Conservation (phyloP, 2,329 filamentous ascomycete genomes). For the Sarocladium oryzae region DNA sequence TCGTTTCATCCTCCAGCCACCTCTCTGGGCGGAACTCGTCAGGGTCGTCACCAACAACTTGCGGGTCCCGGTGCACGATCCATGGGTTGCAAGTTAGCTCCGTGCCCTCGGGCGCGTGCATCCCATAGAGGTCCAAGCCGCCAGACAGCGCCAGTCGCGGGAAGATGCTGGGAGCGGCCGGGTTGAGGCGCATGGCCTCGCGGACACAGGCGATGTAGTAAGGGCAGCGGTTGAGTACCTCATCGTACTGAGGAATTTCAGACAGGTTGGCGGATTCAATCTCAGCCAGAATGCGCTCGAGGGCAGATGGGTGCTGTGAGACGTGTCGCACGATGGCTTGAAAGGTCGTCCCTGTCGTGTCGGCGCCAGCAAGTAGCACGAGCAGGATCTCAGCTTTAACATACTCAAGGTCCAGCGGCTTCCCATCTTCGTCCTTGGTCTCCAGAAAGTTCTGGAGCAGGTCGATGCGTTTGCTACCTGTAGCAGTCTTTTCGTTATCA, state of each 20-base stretch:
- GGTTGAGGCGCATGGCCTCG: conserved; percentile 43
- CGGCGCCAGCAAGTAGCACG: conserved; percentile 44
- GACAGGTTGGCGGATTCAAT: conserved; percentile 15
- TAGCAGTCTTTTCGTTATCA: conserved; percentile 27
- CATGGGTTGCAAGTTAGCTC: conserved; percentile 42
- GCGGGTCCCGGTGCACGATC: conserved; percentile 36
- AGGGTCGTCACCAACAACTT: conserved; percentile 35
- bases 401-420: conserved; percentile 41
- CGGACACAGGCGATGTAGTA: conserved; percentile 45
- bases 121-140: conserved; percentile 23
- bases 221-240: conserved; percentile 33
- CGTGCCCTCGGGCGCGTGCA: conserved; percentile 26
- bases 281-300: conserved; percentile 15
- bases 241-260: conserved; percentile 32
- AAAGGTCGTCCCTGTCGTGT: conserved; percentile 45
- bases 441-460: conserved; percentile 31
- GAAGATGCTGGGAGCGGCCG: conserved; percentile 44
- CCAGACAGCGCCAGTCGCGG: conserved; percentile 32
- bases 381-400: conserved; percentile 48
- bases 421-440: conserved; percentile 35
- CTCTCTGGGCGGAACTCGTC: not conserved
- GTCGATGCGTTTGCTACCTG: not conserved
- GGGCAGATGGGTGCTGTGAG: conserved; percentile 29
- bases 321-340: conserved; percentile 39
- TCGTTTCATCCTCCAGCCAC: not conserved